phyloP scores from a whole-genome alignment of 176 grass and related monocot genomes.

The Triticum aestivum region IWGSC_CS_RefSeq_v2.1 NC_057796.1:8114881-8115380 shows the following conservation, averaged over 20 bases:
- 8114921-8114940: too few species aligned
- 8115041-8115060: too few species aligned
- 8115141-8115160: not conserved
- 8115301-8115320: not conserved
- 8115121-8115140: too few species aligned
- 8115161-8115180: constrained; percentile 27
- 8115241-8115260: not conserved
- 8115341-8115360: not conserved
- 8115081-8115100: too few species aligned
- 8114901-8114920: not conserved
- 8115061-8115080: too few species aligned
- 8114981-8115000: too few species aligned
- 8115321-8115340: not conserved
- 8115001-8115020: too few species aligned
- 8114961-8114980: too few species aligned
- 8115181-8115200: not conserved
- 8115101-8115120: too few species aligned
- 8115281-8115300: constrained; percentile 37
- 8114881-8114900: not conserved
- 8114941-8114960: too few species aligned
- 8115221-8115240: not conserved
- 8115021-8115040: too few species aligned
- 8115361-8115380: constrained; percentile 37
- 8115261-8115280: constrained; percentile 8
- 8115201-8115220: not conserved